Evolutionary conservation across 2,329 filamentous ascomycete genomes (phyloP), one percentile per base, ranked within the genome.

Genomic region (Talaromyces pinophilus): DNA sequence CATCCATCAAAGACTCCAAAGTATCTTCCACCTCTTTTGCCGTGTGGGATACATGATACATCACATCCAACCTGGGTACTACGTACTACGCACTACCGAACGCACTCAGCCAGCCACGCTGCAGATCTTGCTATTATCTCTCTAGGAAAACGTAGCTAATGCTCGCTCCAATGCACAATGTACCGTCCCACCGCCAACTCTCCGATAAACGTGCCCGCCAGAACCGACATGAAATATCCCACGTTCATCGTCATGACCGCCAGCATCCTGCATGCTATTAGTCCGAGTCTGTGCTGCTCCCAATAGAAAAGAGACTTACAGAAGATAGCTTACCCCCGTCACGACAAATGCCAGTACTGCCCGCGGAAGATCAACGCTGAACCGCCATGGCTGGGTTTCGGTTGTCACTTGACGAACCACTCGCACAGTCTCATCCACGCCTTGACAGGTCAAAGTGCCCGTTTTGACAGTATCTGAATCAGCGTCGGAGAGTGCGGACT

Each of bases 231-330:
- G 76, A 94, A 94, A 76, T 95, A 95, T 13, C 92, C 92, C 17
- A 94, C 86, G 72, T 95, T 95, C 82, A 92, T 87, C 1, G 91
- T 93, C 92, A 95, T 97, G 75, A 96, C 90, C 15, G 91, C 92
- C 80, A 97, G 81, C 93, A 97, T 97, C 67, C 93, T 97, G 63
- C 17, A 48, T 25, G 13, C 4, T 35, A 46, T 63, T 63, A 63
- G 62, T 44, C 19, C 25, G 15, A 46, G 19, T 46, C 38, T 10
- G 22, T 28, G 13, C 33, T 8, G n/a, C 30, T 6, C 4, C 19
- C 19, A 10, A 17, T 17, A 44, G 38, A 30, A 25, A 25, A 30
- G 6, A 28, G 50, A 88, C 92, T 85, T 81, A 96, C 93, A 97
- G 87, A 38, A 97, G 81, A 79, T 96, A 97, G 13, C 90, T 90